phyloP scores from a whole-genome alignment of 768 basidiomycete species.

The Termitomyces sp. region DNA sequence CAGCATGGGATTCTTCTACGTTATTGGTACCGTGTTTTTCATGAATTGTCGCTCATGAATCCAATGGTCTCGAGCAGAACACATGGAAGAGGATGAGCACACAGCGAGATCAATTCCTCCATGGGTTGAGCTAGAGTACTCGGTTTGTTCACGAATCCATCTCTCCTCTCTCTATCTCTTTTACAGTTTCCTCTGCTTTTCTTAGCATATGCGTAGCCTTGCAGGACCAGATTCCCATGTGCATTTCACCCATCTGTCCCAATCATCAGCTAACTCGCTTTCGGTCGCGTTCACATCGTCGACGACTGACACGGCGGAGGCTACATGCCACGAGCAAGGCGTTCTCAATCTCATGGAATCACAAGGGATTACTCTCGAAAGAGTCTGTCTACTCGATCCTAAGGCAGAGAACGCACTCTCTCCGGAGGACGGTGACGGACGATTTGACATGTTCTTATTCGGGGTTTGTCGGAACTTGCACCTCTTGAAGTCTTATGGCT shows the following conservation, averaged over 20 bases:
- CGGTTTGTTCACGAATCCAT: constrained; percentile 36
- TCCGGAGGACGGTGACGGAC: constrained; percentile 71
- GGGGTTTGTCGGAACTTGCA: constrained; percentile 50
- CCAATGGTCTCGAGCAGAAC: constrained; percentile 46
- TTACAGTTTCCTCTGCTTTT: not conserved
- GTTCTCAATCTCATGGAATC: constrained; percentile 57
- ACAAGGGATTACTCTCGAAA: constrained; percentile 37
- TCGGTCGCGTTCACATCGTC: constrained; percentile 23
- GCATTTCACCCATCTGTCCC: constrained; percentile 84
- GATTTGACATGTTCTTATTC: constrained; percentile 87
- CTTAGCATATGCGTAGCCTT: constrained; percentile 78
- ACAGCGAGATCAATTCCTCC: constrained; percentile 65
- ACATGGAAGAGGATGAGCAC: constrained; percentile 93
- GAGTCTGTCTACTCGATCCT: constrained; percentile 93
- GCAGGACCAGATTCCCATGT: constrained; percentile 63
- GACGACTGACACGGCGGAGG: constrained; percentile 23
- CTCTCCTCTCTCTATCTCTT: not conserved
- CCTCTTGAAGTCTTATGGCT: not conserved
- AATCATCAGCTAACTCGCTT: constrained; percentile 58
- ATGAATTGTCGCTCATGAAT: constrained; percentile 3
- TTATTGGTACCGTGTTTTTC: constrained; percentile 40
- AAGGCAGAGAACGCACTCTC: constrained; percentile 65
- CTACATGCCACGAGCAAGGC: constrained; percentile 43
- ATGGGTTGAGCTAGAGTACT: constrained; percentile 94
- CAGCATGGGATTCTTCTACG: constrained; percentile 46